These are phyloP conservation scores for Paecilomyces dactylethromorphus DNA, from an alignment of 2,329 filamentous ascomycete genomes.

Conservation along the genomic window DNA sequence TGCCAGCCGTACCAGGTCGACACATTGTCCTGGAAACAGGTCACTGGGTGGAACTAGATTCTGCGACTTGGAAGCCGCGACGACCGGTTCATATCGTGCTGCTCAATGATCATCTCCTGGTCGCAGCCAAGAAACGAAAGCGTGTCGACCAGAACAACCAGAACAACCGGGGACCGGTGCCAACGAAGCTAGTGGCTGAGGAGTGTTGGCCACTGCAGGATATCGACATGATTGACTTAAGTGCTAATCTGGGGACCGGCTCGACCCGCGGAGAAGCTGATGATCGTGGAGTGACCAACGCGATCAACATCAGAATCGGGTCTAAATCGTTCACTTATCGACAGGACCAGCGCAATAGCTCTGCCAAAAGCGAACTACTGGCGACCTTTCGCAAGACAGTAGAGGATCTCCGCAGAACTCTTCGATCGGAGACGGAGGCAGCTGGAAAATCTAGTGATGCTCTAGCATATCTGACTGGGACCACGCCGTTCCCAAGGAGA, in stretches of 20 bases:
- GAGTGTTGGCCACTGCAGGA: conserved; percentile 91
- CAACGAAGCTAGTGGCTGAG: conserved; percentile 79
- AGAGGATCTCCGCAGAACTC: conserved; percentile 79
- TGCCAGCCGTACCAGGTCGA: conserved; percentile 82
- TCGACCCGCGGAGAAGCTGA: conserved; percentile 36
- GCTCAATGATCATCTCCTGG: conserved; percentile 86
- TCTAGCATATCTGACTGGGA: conserved; percentile 79
- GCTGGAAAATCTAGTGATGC: conserved; percentile 78
- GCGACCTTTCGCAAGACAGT: conserved; percentile 88
- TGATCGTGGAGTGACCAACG: conserved; percentile 64
- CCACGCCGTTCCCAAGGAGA: conserved; percentile 66
- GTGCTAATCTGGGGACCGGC: conserved; percentile 38
- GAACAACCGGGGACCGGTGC: conserved; percentile 38
- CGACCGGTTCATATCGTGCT: conserved; percentile 86
- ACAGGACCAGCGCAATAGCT: conserved; percentile 71
- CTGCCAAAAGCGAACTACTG: conserved; percentile 73
- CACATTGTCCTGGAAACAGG: conserved; percentile 92
- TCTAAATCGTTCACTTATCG: conserved; percentile 92
- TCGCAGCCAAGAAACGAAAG: conserved; percentile 90
- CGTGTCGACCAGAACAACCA: conserved; percentile 60
- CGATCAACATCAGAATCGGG: conserved; percentile 84
- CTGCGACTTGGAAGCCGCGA: conserved; percentile 91
- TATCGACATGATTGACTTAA: conserved; percentile 86
- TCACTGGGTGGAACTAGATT: conserved; percentile 92
- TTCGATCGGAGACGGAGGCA: conserved; percentile 81